Base-by-base conservation (phyloP, 2,329 filamentous ascomycete genomes). In the Chaetothyriales sp. region DNA sequence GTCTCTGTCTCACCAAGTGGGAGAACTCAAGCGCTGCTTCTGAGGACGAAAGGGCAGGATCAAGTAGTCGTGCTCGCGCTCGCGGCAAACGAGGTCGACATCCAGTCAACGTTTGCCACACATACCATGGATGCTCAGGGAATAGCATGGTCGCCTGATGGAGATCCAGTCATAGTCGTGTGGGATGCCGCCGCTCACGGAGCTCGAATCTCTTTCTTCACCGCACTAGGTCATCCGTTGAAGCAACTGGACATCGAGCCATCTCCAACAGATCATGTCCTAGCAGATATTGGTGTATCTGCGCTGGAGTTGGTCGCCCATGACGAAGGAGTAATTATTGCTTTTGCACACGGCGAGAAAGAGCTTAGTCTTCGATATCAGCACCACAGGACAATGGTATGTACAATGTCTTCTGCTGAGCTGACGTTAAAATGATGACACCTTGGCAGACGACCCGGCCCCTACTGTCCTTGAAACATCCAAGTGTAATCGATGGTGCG, bases 121-220 rank as follows among this genome's bases (percentile, higher is more conserved):
- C 44, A 52, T 10, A 60, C 54, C 4, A 44, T 46, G 22, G 56
- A 61, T 46, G 59, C 59, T 5, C 57, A 61, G 43, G 53, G 50
- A 18, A 37, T 60, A 43, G 51, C 50, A 22, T 61, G 52, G 51
- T 61, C 54, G 48, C 56, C 57, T 22, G 48, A 49, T 8, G 52
- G 51, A 13, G 46, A 51, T 18, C 59, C 59, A 1, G 13, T 60
- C 13, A 43, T 60, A 18, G 53, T 51, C 9, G 52, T 60, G 1
- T 55, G 50, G 46, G 59, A 61, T 44, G 56, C 58, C 9, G 37
- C 57, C 4, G 44, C 53, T 13, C 55, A 58, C 49, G 58, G 58
- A 28, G 45, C 49, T 8, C 56, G 49, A 25, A 50, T 60, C 10
- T 50, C 40, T n/a, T 60, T 60, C 50, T 56, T 55, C 51, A 57